Evolutionary conservation across 306 rosid species (phyloP).

Genomic region (Acacia melanoxylon): DNA sequence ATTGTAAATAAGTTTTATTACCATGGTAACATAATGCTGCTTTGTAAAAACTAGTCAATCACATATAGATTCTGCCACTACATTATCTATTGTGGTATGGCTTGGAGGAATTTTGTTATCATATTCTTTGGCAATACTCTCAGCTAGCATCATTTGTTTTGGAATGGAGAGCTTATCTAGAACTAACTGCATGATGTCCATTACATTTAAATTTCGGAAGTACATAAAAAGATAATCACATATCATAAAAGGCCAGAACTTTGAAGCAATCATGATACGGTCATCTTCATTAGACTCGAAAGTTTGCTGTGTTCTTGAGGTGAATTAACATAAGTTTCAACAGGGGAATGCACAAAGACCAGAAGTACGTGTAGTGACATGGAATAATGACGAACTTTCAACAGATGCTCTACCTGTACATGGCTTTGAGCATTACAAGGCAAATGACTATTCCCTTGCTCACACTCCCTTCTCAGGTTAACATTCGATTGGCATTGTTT

Average conservation of each 20-base stretch:
- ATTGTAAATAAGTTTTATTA: background rate
- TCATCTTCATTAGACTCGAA: background rate
- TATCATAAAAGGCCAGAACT: slow-evolving; percentile 6
- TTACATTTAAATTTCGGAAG: slow-evolving; percentile 9
- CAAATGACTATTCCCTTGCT: slow-evolving; percentile 89
- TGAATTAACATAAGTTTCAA: slow-evolving; percentile 32
- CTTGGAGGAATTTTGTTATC: background rate
- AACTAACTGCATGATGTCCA: background rate
- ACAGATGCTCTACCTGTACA: slow-evolving; percentile 82
- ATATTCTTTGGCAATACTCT: background rate
- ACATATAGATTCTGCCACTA: background rate
- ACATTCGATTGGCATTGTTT: slow-evolving; percentile 33
- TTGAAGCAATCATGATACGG: background rate
- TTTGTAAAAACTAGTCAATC: background rate
- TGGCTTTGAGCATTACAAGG: slow-evolving; percentile 92
- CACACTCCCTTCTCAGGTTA: slow-evolving; percentile 86
- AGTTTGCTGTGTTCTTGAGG: slow-evolving; percentile 31
- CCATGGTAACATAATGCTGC: background rate
- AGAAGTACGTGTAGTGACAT: slow-evolving; percentile 74
- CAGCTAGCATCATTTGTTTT: slow-evolving; percentile 1
- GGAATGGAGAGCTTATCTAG: background rate
- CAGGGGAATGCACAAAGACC: slow-evolving; percentile 94
- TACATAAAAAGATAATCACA: background rate
- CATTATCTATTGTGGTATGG: background rate
- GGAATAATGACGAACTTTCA: slow-evolving; percentile 88